Base-by-base conservation (phyloP, 2,329 filamentous ascomycete species). In the Nigrospora sphaerica region DNA sequence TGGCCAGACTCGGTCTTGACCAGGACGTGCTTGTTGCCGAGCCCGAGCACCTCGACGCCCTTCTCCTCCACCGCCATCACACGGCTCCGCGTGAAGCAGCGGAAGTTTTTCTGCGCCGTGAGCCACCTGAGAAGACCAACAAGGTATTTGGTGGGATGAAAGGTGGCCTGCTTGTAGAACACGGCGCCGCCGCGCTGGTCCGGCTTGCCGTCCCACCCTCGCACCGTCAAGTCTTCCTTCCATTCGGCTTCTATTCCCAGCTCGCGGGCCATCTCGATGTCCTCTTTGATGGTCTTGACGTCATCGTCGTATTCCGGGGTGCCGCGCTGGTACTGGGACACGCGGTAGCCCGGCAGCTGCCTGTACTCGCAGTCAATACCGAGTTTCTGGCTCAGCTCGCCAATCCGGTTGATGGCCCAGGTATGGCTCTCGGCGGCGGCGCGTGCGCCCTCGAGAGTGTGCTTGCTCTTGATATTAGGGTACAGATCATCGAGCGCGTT, bases 351-450 rank as follows among this genome's bases (percentile, higher is more conserved):
- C 0, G 68, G 70, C 3, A 80, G 52, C 33, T 61, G 61, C 7
- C 76, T 69, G 54, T 77, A 81, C 51, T 80, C 76, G 59, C 77
- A 81, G 0, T 79, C 74, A 32, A 80, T 75, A 4, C 67, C 68
- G 6, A 78, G 62, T 49, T 72, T 57, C 46, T 66, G 62, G 0
- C 69, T 62, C 3, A 81, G 62, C 47, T 79, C 69, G 0, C 74
- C 76, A 1, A 80, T 66, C 0, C 67, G 68, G 18, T 74, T 64
- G 12, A 78, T 53, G 1, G 75, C 77, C 72, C 75, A 81, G 0
- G 66, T 63, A 46, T 80, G 76, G 23, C 74, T 77, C 14, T 80
- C 74, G 0, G 74, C 75, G 0, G 74, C 74, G 1, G 62, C 53
- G 46, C 65, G 66, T 0, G 76, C 75, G 1, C 74, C 73, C 0